Percentiles rank a stretch among this genome's conserved stretches.
Conservation (phyloP, 495 filamentous ascomycete genomes). For the Xylaria intraflava region DNA sequence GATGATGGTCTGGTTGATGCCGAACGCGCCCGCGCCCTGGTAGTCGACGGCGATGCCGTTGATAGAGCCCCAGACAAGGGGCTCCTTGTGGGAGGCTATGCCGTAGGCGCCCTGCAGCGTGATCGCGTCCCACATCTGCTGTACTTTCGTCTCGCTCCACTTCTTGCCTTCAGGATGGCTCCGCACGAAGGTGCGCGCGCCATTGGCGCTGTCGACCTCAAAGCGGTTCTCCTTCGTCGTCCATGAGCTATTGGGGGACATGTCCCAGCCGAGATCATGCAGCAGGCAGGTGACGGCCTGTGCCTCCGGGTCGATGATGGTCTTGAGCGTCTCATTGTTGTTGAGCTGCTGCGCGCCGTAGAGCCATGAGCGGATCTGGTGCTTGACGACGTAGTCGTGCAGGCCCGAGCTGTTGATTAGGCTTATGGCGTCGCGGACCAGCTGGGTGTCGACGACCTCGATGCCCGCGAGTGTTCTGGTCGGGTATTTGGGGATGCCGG, state of each 20-base stretch:
- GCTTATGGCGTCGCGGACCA: slow-evolving; percentile 26
- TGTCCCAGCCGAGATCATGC: slow-evolving; percentile 27
- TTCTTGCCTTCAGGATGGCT: slow-evolving; percentile 9
- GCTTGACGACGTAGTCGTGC: slow-evolving; percentile 35
- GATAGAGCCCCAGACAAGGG: slow-evolving; percentile 16
- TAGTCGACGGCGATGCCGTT: slow-evolving; percentile 13
- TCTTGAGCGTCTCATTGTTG: slow-evolving; percentile 25
- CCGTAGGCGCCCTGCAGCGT: slow-evolving; percentile 17
- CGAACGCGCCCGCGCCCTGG: not conserved
- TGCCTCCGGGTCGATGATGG: slow-evolving; percentile 26
- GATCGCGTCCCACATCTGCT: slow-evolving; percentile 22
- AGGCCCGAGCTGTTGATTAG: slow-evolving; percentile 29
- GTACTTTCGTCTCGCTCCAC: slow-evolving; percentile 14
- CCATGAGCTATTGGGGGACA: slow-evolving; percentile 17
- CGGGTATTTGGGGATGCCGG: not conserved
- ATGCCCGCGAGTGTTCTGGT: slow-evolving; percentile 16
- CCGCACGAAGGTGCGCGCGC: slow-evolving; percentile 66
- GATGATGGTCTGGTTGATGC: slow-evolving; percentile 14
- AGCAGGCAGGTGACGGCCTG: slow-evolving; percentile 27
- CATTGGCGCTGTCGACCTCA: slow-evolving; percentile 66
- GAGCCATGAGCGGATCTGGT: slow-evolving; percentile 42
- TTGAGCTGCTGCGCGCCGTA: slow-evolving; percentile 34
- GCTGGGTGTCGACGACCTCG: slow-evolving; percentile 20
- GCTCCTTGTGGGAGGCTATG: slow-evolving; percentile 17
- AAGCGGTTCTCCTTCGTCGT: slow-evolving; percentile 27